phyloP scores from a whole-genome alignment of 306 rosid species.

The Trifolium fragiferum region DNA sequence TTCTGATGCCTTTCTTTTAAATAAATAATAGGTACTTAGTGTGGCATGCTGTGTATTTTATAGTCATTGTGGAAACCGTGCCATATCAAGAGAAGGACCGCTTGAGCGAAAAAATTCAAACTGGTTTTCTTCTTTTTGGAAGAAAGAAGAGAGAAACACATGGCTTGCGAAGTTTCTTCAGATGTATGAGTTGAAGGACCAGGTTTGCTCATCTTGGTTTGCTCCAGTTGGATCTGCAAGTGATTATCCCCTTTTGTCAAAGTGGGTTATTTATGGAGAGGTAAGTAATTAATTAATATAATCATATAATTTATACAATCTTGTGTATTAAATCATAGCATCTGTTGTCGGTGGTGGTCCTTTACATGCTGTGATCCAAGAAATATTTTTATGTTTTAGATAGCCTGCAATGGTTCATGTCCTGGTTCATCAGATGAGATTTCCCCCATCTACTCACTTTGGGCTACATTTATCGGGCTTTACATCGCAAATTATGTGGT shows the following conservation, averaged over 20 bases:
- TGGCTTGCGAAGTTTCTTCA: conserved; percentile 83
- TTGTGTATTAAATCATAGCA: background rate
- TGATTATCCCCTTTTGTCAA: conserved; percentile 95
- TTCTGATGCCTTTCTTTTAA: conserved; percentile 40
- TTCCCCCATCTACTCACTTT: conserved; percentile 92
- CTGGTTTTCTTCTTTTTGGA: conserved; percentile 83
- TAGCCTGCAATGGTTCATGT: conserved; percentile 92
- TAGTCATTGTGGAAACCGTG: conserved; percentile 96
- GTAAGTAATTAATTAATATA: conserved; percentile 44
- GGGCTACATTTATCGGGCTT: conserved; percentile 98
- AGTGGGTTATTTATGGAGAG: conserved; percentile 99
- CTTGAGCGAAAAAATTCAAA: conserved; percentile 54
- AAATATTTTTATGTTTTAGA: conserved; percentile 54
- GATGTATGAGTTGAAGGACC: conserved; percentile 86
- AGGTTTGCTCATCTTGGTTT: conserved; percentile 98
- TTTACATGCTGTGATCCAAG: conserved; percentile 15
- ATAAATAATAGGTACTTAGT: conserved; percentile 77
- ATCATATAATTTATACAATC: conserved; percentile 31
- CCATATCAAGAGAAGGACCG: conserved; percentile 67
- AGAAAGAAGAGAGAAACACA: conserved; percentile 76
- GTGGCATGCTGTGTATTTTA: conserved; percentile 98
- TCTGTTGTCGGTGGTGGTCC: conserved; percentile 13
- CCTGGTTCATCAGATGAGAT: conserved; percentile 83
- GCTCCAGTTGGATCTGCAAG: conserved; percentile 98
- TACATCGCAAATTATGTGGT: conserved; percentile 96